Evolutionary conservation across 305 asterid species (phyloP), one percentile per base, ranked within the genome.

Genomic region (Rubia tinctorum): DNA sequence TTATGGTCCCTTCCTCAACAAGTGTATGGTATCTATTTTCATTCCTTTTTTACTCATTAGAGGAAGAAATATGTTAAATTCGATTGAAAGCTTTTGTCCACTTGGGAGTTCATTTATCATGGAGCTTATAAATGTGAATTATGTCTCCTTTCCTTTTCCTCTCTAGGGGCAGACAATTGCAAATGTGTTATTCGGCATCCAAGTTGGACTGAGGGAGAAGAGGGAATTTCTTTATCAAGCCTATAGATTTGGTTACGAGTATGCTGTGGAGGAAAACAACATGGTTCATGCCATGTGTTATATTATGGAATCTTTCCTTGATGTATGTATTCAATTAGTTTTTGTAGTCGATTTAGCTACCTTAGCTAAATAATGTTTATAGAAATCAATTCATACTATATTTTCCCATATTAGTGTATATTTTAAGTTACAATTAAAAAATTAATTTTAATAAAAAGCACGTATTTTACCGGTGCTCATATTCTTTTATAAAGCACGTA

Each of bases 151-250:
- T 49, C 8, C 64, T 37, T 17, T 15, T 43, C 69, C 61, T 30
- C 64, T 61, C 64, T 81, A 83, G 99, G 99, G 99, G 66, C 97
- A 85, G 74, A 85, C 88, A 3, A 98, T 97, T 42, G 99, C 97
- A 73, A 95, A 92, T 80, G 99, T 95, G 84, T 78, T 95, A 74
- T 97, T 95, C 37, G 96, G 96, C 25, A 88, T 95, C 79, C 99
- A 92, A 87, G 90, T 94, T 69, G 79, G 90, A 53, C 61, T 22
- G 22, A 55, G 66, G n/a, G 99, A 95, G 82, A 79, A 84, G 84
- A 85, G 78, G 15, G 96, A 90, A 84, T 94, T 94, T 73, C 75
- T 66, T 67, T 62, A 67, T 43, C 85, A 87, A 42, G 98, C 98
- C 15, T 75, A 88, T 68, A 80, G 75, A 68, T 93, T 94, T 49